Evolutionary conservation across 768 basidiomycete species (phyloP).

Genomic region (Pulveroboletus sp.): DNA sequence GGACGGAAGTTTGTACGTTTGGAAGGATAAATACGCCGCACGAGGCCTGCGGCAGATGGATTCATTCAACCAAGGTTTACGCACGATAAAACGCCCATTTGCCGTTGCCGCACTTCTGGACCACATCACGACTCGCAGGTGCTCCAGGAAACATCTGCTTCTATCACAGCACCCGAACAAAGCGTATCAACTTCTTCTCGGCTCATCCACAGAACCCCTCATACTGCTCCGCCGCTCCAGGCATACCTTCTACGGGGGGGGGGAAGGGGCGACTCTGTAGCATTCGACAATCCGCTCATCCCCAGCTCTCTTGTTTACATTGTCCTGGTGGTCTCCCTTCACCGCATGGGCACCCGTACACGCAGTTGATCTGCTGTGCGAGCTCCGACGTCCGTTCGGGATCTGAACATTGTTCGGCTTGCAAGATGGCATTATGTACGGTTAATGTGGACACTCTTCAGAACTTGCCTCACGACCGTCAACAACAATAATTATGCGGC

Average conservation of each 20-base stretch:
- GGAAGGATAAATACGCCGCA: background rate
- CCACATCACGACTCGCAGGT: background rate
- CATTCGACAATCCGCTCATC: background rate
- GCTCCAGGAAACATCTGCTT: background rate
- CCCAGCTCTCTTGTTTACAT: too few species aligned
- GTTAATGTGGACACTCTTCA: constrained; percentile 6
- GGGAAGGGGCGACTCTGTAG: background rate
- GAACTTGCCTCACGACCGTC: constrained; percentile 5
- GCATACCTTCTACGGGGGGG: background rate
- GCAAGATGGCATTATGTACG: background rate
- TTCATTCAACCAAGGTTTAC: constrained; percentile 2
- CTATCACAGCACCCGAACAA: constrained; percentile 4
- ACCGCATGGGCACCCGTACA: background rate
- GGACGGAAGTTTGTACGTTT: constrained; percentile 6
- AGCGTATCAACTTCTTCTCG: constrained; percentile 9
- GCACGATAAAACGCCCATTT: background rate
- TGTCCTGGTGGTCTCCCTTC: constrained; percentile 1
- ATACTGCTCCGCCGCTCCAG: background rate
- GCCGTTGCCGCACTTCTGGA: constrained; percentile 2
- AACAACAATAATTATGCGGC: background rate
- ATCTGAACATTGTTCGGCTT: background rate
- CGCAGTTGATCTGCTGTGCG: background rate
- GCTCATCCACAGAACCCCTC: constrained; percentile 7
- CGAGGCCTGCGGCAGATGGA: background rate
- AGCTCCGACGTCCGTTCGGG: too few species aligned